phyloP scores from a whole-genome alignment of 306 rosid genomes.

The Cyclanthera cordifolia region DNA sequence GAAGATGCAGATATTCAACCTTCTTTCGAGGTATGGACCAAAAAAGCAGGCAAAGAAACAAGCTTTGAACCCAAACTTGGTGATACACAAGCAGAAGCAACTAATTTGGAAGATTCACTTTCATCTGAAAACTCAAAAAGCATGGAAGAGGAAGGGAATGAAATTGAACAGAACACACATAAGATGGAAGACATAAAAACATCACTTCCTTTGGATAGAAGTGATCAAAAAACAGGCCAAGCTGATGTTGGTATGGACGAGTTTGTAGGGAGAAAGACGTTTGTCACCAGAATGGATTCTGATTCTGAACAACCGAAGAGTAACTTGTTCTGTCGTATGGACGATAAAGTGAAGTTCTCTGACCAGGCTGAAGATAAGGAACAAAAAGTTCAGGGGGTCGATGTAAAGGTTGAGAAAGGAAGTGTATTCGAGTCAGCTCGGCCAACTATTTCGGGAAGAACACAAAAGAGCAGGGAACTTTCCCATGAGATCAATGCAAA shows the following conservation, averaged over 20 bases:
- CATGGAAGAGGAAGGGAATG: constrained; percentile 19
- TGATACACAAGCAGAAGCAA: constrained; percentile 25
- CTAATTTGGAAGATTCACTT: constrained; percentile 20
- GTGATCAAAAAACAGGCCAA: constrained; percentile 25
- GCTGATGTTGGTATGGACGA: constrained; percentile 24
- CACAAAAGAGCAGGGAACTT: constrained; percentile 27
- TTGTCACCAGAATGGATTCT: constrained; percentile 25
- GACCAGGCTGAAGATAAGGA: constrained; percentile 28
- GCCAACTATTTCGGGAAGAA: constrained; percentile 24
- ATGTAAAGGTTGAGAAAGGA: constrained; percentile 24
- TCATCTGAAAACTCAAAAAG: constrained; percentile 21
- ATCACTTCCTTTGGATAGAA: constrained; percentile 21
- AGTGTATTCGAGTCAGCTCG: constrained; percentile 26
- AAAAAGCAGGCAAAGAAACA: constrained; percentile 23
- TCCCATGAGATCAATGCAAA: constrained; percentile 27
- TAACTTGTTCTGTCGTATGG: constrained; percentile 29
- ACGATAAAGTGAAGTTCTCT: constrained; percentile 27
- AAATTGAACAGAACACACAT: constrained; percentile 14
- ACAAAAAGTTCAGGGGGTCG: constrained; percentile 16
- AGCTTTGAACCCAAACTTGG: constrained; percentile 14
- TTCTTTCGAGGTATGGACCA: constrained; percentile 22
- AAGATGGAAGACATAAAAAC: constrained; percentile 21
- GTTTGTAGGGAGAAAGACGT: constrained; percentile 21
- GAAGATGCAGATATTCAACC: constrained; percentile 21
- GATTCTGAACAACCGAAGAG: constrained; percentile 31